phyloP scores from a whole-genome alignment of 2,329 filamentous ascomycete genomes.

The Botrytis deweyae region DNA sequence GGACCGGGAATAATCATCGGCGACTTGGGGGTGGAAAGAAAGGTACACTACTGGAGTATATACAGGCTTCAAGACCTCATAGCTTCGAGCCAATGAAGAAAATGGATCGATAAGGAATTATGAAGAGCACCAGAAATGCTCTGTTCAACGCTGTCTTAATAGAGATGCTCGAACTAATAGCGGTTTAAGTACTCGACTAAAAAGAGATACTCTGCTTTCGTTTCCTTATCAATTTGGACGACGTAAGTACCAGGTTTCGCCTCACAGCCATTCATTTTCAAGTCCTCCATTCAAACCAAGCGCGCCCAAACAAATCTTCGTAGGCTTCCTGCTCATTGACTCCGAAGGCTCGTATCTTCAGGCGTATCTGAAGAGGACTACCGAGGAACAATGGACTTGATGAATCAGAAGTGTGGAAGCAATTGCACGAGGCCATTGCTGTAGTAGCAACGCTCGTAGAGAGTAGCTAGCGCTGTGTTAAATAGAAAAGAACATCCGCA shows the following conservation, averaged over 20 bases:
- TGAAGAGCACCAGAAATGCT: not conserved
- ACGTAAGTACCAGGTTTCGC: not conserved
- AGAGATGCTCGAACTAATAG: constrained; percentile 25
- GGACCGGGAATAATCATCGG: too few species aligned
- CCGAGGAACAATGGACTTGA: not conserved
- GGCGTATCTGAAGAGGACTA: too few species aligned
- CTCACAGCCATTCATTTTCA: not conserved
- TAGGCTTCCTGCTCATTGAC: not conserved
- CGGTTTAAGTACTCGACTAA: constrained; percentile 23
- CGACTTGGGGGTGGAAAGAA: too few species aligned
- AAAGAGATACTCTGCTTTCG: not conserved
- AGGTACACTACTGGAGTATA: too few species aligned
- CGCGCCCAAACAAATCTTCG: too few species aligned
- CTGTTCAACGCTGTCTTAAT: constrained; percentile 1
- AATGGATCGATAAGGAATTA: constrained; percentile 37
- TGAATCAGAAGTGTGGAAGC: not conserved
- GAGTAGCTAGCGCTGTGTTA: accelerated
- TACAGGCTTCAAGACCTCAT: not conserved
- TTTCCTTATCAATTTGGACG: not conserved
- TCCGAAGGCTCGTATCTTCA: not conserved
- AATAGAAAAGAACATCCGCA: not conserved
- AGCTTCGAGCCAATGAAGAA: constrained; percentile 42
- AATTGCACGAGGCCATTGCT: too few species aligned
- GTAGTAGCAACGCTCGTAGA: too few species aligned
- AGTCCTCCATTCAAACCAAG: not conserved